phyloP scores from a whole-genome alignment of 176 grass and related monocot genomes.

The Bonia amplexicaulis region DNA sequence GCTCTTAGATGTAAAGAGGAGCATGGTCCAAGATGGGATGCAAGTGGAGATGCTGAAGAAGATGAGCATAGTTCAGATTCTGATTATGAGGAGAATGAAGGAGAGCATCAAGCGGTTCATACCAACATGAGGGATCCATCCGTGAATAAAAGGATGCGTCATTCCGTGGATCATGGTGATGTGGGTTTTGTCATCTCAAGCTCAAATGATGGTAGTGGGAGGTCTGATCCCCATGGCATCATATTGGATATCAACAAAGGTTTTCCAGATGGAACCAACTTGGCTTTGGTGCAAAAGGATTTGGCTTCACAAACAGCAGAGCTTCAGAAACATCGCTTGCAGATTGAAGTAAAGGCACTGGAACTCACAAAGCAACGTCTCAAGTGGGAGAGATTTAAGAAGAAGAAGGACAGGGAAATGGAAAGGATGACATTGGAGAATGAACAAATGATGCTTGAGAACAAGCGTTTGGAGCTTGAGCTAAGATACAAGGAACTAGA shows the following conservation, averaged over 20 bases:
- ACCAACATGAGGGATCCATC: constrained; percentile 17
- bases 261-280: constrained; percentile 46
- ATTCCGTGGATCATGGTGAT: constrained; percentile 38
- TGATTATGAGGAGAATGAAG: constrained; percentile 53
- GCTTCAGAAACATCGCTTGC: constrained; percentile 38
- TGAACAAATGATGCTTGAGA: constrained; percentile 54
- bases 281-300: constrained; percentile 28
- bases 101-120: constrained; percentile 36
- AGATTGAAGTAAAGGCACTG: constrained; percentile 51
- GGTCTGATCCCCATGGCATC: constrained; percentile 33
- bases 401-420: constrained; percentile 63
- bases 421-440: constrained; percentile 59
- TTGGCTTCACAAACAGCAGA: constrained; percentile 30
- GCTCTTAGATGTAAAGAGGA: constrained; percentile 77
- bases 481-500: constrained; percentile 55
- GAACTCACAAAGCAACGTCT: constrained; percentile 45
- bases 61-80: constrained; percentile 56
- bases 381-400: constrained; percentile 54
- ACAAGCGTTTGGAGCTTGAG: constrained; percentile 46
- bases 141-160: constrained; percentile 42
- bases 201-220: constrained; percentile 33
- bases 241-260: constrained; percentile 49
- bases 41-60: constrained; percentile 47
- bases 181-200: constrained; percentile 37
- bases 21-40: constrained; percentile 36